Evolutionary conservation across 2,329 filamentous ascomycete species (phyloP).

Genomic region (Hypoxylon sp.): DNA sequence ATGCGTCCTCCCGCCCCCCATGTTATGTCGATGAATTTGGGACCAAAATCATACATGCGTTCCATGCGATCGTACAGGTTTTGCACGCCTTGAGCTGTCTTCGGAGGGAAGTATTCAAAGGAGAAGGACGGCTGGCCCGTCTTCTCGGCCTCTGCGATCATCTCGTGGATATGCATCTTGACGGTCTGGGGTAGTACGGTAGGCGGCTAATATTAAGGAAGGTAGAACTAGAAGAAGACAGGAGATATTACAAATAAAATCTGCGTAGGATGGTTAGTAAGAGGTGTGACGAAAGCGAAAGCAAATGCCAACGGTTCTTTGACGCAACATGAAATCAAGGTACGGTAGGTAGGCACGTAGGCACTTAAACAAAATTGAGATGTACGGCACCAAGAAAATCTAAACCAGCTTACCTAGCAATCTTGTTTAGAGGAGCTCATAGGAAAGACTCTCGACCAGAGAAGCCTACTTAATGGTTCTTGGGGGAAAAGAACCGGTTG

Average conservation of each 20-base stretch:
- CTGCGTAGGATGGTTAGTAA: constrained; percentile 21
- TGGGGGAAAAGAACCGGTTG: constrained; percentile 16
- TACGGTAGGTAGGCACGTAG: no score
- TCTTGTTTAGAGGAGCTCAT: constrained; percentile 27
- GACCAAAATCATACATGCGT: constrained; percentile 94
- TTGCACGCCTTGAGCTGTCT: constrained; percentile 97
- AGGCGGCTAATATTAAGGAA: constrained; percentile 8
- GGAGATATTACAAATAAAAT: constrained; percentile 31
- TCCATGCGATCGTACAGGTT: constrained; percentile 99
- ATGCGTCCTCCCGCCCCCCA: constrained; percentile 96
- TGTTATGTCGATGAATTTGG: constrained; percentile 97
- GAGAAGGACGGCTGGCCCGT: constrained; percentile 90
- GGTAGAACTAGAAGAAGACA: constrained; percentile 7
- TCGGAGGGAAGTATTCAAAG: constrained; percentile 99
- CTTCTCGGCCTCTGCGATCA: constrained; percentile 84
- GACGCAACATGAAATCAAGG: neutral
- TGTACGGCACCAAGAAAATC: constrained; percentile 15
- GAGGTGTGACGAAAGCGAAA: neutral
- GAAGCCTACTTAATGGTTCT: constrained; percentile 20
- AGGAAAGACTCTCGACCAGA: constrained; percentile 22
- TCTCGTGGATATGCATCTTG: constrained; percentile 95
- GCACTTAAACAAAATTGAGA: no score
- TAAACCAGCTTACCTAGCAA: constrained; percentile 34
- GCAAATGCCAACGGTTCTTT: neutral
- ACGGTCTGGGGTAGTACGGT: constrained; percentile 1